Percentiles rank a stretch among this genome's conserved stretches.
Evolutionary conservation across 2,329 filamentous ascomycete species (phyloP).

Genomic region (Iodosphaeria phyllophila): DNA sequence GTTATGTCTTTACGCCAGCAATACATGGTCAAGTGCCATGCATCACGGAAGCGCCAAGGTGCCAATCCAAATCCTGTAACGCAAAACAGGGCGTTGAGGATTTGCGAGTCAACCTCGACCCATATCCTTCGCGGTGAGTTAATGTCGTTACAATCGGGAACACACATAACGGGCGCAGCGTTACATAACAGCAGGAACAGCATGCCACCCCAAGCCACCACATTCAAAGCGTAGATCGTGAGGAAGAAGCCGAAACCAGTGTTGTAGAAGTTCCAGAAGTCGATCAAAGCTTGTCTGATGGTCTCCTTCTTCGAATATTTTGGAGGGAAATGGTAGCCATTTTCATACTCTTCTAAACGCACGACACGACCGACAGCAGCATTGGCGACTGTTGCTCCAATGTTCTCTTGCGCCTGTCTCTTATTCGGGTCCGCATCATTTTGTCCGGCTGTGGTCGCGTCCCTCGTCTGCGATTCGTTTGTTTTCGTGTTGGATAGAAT

Average conservation of each 20-base stretch:
- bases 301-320: conserved; percentile 40
- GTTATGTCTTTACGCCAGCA: conserved; percentile 31
- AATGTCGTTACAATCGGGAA: conserved; percentile 49
- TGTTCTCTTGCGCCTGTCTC: conserved; percentile 7
- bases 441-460: too few relatives aligned
- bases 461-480: too few relatives aligned
- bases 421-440: conserved; percentile 2
- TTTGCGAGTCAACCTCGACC: conserved; percentile 73
- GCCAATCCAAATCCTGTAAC: conserved; percentile 71
- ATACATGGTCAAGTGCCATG: conserved; percentile 54
- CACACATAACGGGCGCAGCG: conserved; percentile 55
- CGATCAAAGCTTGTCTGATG: conserved; percentile 33
- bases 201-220: conserved; percentile 85
- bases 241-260: conserved; percentile 64
- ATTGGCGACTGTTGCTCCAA: conserved; percentile 9
- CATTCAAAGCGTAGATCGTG: conserved; percentile 61
- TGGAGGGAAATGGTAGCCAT: conserved; percentile 47
- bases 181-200: conserved; percentile 70
- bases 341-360: conserved; percentile 24
- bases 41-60: conserved; percentile 69
- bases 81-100: conserved; percentile 71
- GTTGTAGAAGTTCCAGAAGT: conserved; percentile 54
- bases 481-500: too few relatives aligned
- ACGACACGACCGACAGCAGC: conserved; percentile 12
- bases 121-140: conserved; percentile 43